Base-by-base conservation (phyloP, 2,329 filamentous ascomycete genomes). In the Aspergillus caelatus region DNA sequence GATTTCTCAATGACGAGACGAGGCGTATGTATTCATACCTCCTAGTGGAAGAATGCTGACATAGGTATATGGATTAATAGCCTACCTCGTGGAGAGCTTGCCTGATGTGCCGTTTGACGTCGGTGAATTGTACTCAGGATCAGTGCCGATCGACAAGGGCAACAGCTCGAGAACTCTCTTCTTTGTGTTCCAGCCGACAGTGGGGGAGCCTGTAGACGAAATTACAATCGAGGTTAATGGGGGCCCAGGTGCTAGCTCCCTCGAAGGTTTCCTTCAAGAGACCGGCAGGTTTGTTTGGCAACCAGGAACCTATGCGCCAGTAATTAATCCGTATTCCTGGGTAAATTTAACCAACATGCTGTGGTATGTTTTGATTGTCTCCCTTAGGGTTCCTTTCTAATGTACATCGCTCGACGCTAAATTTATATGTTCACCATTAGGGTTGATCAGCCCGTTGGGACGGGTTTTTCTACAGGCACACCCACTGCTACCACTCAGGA, bases 211-310 rank as follows among this genome's bases (percentile, higher is more conserved):
- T 12, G 76, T 76, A 4, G 80, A 84, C 50, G 79, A 82, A 59
- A 69, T 79, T 28, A 79, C 77, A 4, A 77, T 79, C 65, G 79
- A 74, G 75, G 67, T 80, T 34, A 89, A 88, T 62, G 87, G 87
- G 34, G 84, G 84, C 4, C 84, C 83, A 21, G 82, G 83, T 19
- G 85, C 82, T 67, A 82, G 77, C 36, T 91, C 88, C 1, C 82
- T 92, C 8, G 84, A 88, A 67, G 91, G 90, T 9, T 80, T 94
- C 1, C 75, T 94, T 11, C 90, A 92, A 57, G 91, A 94, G 70
- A 94, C 93, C 69, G 91, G 92, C 0, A 89, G 91, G 0, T 90
- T 92, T 70, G 62, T 85, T 6, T 92, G 89, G 89, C 86, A 90
- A 72, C 83, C 86, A 14, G 92, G 92, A 39, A 94, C 90, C 0